Evolutionary conservation across 1,284 basidiomycete species (phyloP).

Genomic region (Papiliotrema nemorosa): DNA sequence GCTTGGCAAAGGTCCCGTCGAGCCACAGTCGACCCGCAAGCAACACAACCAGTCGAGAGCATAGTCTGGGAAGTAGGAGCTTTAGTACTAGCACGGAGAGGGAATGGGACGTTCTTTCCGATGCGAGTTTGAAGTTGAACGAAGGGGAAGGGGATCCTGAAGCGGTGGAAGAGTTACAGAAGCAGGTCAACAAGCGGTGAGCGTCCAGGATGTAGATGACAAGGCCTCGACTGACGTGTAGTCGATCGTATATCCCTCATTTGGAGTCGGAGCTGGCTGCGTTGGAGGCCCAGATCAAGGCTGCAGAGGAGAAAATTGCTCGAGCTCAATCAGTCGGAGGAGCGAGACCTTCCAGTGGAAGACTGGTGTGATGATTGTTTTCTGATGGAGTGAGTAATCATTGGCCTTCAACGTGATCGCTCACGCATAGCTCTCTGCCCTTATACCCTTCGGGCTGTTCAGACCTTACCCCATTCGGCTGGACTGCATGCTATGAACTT

Average conservation of each 20-base stretch:
- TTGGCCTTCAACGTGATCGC: too few species aligned
- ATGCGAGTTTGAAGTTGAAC: slow-evolving; percentile 22
- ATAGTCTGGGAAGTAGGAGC: background rate
- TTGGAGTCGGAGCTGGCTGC: slow-evolving; percentile 41
- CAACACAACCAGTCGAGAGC: background rate
- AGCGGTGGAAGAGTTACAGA: slow-evolving; percentile 38
- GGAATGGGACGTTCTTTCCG: slow-evolving; percentile 31
- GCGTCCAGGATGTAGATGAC: slow-evolving; percentile 4
- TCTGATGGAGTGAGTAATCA: too few species aligned
- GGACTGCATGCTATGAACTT: too few species aligned
- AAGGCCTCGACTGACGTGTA: slow-evolving; percentile 8
- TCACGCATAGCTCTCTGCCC: too few species aligned
- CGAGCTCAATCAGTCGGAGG: slow-evolving; percentile 12
- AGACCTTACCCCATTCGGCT: too few species aligned
- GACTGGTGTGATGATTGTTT: too few species aligned
- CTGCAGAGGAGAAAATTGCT: slow-evolving; percentile 38
- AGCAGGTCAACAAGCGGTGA: slow-evolving; percentile 43
- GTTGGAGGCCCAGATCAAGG: slow-evolving; percentile 44
- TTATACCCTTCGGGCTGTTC: too few species aligned
- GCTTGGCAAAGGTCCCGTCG: background rate
- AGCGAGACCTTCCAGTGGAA: too few species aligned
- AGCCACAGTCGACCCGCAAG: background rate
- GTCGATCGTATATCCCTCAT: slow-evolving; percentile 38
- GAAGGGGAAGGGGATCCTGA: slow-evolving; percentile 11
- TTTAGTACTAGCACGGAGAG: slow-evolving; percentile 7